Conservation (phyloP, 2,329 filamentous ascomycete species). For the Lachnellula suecica region DNA sequence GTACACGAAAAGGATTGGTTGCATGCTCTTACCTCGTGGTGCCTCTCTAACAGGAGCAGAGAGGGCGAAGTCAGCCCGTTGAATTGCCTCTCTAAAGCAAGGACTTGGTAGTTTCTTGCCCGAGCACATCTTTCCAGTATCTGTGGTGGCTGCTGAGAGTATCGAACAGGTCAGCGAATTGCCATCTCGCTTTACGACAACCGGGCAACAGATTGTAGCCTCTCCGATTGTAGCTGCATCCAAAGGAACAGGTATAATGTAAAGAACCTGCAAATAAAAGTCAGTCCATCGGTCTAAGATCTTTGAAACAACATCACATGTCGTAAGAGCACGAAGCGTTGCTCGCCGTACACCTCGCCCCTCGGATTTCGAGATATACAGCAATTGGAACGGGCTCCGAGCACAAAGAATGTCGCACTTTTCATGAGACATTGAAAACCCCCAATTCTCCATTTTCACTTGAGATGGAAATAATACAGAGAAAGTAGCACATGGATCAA, state of each 20-base stretch:
- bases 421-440: too few relatives aligned
- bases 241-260: conserved; percentile 28
- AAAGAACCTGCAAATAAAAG: conserved; percentile 18
- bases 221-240: conserved; percentile 29
- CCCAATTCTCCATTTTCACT: too few relatives aligned
- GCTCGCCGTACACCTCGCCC: too few relatives aligned
- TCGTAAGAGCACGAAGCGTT: too few relatives aligned
- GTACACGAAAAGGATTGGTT: too few relatives aligned
- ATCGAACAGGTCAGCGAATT: conserved; percentile 25
- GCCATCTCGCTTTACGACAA: conserved; percentile 27
- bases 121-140: conserved; percentile 18
- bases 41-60: neutral
- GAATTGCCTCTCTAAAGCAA: conserved; percentile 13
- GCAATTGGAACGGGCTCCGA: too few relatives aligned
- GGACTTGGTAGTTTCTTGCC: conserved; percentile 10
- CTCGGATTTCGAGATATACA: too few relatives aligned
- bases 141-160: conserved; percentile 25
- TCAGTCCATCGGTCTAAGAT: neutral
- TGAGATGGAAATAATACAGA: neutral
- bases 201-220: conserved; percentile 25
- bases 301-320: too few relatives aligned
- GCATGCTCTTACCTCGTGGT: neutral
- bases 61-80: conserved; percentile 10
- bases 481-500: neutral
- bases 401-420: too few relatives aligned